Evolutionary conservation across 192 early-diverging fungal genomes (phyloP).

Genomic region (Geranomyces variabilis): DNA sequence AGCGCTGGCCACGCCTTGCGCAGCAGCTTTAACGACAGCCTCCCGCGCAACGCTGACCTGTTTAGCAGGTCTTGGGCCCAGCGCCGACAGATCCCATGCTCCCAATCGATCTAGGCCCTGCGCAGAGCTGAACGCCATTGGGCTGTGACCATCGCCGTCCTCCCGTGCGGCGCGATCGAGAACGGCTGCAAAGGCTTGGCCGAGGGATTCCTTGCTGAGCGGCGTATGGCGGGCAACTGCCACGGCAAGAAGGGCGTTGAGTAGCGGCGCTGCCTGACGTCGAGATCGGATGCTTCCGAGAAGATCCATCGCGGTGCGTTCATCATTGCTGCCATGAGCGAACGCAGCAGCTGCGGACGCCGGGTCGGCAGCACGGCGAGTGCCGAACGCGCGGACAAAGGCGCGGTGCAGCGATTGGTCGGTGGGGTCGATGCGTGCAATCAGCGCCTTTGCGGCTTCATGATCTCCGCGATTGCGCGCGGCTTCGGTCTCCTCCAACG

Average conservation of each 20-base stretch:
- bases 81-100: slow-evolving; percentile 11
- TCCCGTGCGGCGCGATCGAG: slow-evolving; percentile 18
- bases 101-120: background rate
- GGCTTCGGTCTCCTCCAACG: background rate
- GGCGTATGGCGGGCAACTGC: slow-evolving; percentile 8
- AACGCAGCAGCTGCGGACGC: slow-evolving; percentile 16
- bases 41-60: slow-evolving; percentile 2
- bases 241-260: slow-evolving; percentile 9
- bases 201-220: slow-evolving; percentile 8
- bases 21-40: slow-evolving; percentile 24
- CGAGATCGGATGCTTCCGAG: slow-evolving; percentile 16
- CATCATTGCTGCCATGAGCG: background rate
- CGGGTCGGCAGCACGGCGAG: slow-evolving; percentile 15
- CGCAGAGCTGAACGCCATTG: slow-evolving; percentile 31
- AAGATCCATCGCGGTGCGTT: slow-evolving; percentile 4
- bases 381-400: slow-evolving; percentile 27
- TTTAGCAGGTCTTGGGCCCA: background rate
- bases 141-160: background rate
- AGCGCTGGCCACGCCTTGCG: slow-evolving; percentile 25
- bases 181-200: slow-evolving; percentile 15
- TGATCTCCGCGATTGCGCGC: background rate
- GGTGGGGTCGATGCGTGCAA: slow-evolving; percentile 18
- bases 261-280: slow-evolving; percentile 11
- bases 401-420: slow-evolving; percentile 21
- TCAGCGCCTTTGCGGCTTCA: background rate